Base-by-base conservation (phyloP, 2,329 filamentous ascomycete species). In the Trichoderma sp. region DNA sequence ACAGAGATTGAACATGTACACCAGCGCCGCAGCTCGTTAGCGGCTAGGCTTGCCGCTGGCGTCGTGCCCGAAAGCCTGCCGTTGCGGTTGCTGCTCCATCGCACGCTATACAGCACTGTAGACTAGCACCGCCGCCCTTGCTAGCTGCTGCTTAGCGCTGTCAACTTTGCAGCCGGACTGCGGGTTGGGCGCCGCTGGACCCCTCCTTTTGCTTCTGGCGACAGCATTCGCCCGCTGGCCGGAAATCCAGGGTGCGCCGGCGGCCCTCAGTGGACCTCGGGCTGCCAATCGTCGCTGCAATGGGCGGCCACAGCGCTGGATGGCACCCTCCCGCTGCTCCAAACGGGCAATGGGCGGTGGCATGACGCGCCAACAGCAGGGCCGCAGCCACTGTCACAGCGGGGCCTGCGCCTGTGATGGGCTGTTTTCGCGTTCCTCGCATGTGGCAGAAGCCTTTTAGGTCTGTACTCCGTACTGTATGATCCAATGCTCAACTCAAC, bases 301-400 rank as follows among this genome's bases (percentile, higher is more conserved):
- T 39, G 56, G 56, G 34, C 39, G 60, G 28, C 54, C 26, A 56
- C 54, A 18, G 26, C 54, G 8, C 18, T 54, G 14, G 28, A 26
- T 51, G 46, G 32, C 37, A 34, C 63, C 43, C 63, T 7, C 30
- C 37, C 37, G 59, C 14, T 21, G 39, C 32, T 21, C 56, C n/a
- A 59, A 67, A 67, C 54, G 43, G 64, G 64, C 64, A 59, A 59
- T 39, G n/a, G 30, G 54, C 43, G 66, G 59, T 68, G 51, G 66
- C 58, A 68, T 68, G 56, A 55, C 51, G 66, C 51, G 51, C 26
- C 51, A 28, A 18, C 24, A 18, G 21, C 51, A 55, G 49, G 49
- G 34, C 10, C 32, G 24, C 13, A 28, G 28, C 34, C 21, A 52
- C 39, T 59, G 55, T 67, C 64, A 67, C 55, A 67, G 55, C 34